A percentile compares a stretch with the other conserved stretches of the same genome.
Conservation (phyloP, 306 rosid species). For the Cucumis sativus region DNA sequence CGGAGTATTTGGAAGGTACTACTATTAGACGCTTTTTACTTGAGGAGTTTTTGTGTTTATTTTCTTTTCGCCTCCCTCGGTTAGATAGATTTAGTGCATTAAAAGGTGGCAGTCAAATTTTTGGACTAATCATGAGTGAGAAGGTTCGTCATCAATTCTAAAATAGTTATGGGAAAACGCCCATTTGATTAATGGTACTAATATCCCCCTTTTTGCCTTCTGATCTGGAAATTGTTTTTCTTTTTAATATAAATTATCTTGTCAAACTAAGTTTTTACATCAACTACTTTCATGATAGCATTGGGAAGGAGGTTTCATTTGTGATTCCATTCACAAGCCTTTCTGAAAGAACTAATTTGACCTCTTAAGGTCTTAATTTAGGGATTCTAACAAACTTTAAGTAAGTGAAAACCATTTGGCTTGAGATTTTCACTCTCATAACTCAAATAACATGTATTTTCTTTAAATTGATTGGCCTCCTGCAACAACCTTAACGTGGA, state of each 20-base stretch:
- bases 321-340: not conserved
- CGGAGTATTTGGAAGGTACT: slow-evolving; percentile 55
- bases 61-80: not conserved
- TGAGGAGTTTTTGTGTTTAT: not conserved
- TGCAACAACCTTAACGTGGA: not conserved
- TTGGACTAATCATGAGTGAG: not conserved
- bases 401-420: not conserved
- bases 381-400: not conserved
- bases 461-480: not conserved
- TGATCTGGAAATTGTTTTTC: not conserved
- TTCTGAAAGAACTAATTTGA: not conserved
- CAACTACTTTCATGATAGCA: not conserved
- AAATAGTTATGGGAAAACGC: not conserved
- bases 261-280: not conserved
- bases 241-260: not conserved
- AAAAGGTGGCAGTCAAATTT: not conserved
- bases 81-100: not conserved
- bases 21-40: not conserved
- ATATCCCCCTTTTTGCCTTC: not conserved
- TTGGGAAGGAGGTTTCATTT: not conserved
- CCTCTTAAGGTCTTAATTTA: not conserved
- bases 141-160: not conserved
- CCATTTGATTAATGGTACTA: not conserved
- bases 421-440: not conserved
- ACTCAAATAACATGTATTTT: not conserved